A percentile compares a stretch with the other conserved stretches of the same genome.
phyloP scores from a whole-genome alignment of 2,329 filamentous ascomycete genomes.

The Phyllachora maydis region DNA sequence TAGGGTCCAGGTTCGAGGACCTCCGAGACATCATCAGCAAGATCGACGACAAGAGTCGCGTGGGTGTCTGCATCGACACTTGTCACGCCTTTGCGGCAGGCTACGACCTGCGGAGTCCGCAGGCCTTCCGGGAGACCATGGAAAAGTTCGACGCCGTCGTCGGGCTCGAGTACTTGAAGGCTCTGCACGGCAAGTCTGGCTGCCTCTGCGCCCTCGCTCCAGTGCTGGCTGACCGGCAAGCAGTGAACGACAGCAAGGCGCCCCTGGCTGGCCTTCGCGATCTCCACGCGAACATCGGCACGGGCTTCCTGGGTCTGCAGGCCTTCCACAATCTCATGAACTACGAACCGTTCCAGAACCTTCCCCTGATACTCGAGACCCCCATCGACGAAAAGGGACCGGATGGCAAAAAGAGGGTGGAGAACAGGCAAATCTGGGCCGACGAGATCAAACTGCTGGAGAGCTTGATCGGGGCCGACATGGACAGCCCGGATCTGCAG shows the following conservation, averaged over 20 bases:
- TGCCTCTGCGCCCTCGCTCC: conserved; percentile 3
- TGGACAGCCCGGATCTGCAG: conserved; percentile 52
- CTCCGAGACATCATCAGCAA: conserved; percentile 64
- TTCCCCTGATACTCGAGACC: conserved; percentile 94
- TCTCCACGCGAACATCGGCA: conserved; percentile 89
- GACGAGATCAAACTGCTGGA: conserved; percentile 90
- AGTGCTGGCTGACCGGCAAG: conserved; percentile 1
- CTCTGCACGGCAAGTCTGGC: conserved; percentile 39
- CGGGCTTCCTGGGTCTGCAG: conserved; percentile 74
- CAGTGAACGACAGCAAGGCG: conserved; percentile 85
- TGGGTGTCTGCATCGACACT: conserved; percentile 91
- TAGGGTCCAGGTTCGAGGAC: conserved; percentile 74
- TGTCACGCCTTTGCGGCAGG: conserved; percentile 92
- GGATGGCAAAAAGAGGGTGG: conserved; percentile 43
- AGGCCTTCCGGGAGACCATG: conserved; percentile 54
- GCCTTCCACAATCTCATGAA: conserved; percentile 90
- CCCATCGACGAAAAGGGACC: conserved; percentile 56
- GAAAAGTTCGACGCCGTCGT: conserved; percentile 57
- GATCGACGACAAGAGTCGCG: conserved; percentile 60
- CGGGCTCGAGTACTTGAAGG: conserved; percentile 59
- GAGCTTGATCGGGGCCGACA: conserved; percentile 66
- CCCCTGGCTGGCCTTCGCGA: conserved; percentile 67
- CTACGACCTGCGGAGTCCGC: conserved; percentile 65
- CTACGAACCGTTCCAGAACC: conserved; percentile 47
- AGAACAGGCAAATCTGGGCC: conserved; percentile 76